Evolutionary conservation across 768 basidiomycete species (phyloP), one percentile per base, ranked within the genome.

Genomic region (Guyanaporus albipodus): DNA sequence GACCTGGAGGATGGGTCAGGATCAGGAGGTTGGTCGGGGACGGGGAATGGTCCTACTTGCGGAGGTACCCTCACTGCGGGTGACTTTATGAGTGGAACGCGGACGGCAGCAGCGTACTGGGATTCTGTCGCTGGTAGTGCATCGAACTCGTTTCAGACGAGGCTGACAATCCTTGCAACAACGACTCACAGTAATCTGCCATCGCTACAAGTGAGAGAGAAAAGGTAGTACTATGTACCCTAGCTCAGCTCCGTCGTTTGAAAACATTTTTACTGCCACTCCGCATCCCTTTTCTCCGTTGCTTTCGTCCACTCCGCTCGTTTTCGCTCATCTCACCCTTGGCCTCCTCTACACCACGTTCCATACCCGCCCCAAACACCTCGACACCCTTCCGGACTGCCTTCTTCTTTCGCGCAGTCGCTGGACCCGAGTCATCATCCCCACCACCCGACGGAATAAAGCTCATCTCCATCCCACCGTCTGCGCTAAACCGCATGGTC

Each of bases 221-320:
- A 14, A 38, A 15, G 8, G 24, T 2, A 38, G 14, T 11, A 37
- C 37, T 59, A 61, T 15, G 55, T n/a, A n/a, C n/a, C n/a, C n/a
- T n/a, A n/a, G n/a, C n/a, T n/a, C n/a, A 62, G 15, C 55, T 49
- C 18, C 58, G 11, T 29, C 34, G 53, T 53, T 81, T 71, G 64
- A 91, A 89, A 2, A 78, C 80, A 66, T 94, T 97, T 71, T 83
- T 91, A 64, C 89, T 91, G 24, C 93, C 95, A 62, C 91, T 96
- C 42, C 95, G 76, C 42, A 86, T 75, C 8, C 83, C 87, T 58
- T 80, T 80, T 64, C 94, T 71, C 57, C 90, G 76, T 29, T 87
- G 76, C 27, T 77, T 83, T 67, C 95, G 73, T n/a, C 95, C 94
- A 33, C 75, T 77, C 56, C 84, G 72, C 41, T 89, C 87, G 49